Conservation (phyloP, 1,284 basidiomycete species). For the Malassezia caprae region DNA sequence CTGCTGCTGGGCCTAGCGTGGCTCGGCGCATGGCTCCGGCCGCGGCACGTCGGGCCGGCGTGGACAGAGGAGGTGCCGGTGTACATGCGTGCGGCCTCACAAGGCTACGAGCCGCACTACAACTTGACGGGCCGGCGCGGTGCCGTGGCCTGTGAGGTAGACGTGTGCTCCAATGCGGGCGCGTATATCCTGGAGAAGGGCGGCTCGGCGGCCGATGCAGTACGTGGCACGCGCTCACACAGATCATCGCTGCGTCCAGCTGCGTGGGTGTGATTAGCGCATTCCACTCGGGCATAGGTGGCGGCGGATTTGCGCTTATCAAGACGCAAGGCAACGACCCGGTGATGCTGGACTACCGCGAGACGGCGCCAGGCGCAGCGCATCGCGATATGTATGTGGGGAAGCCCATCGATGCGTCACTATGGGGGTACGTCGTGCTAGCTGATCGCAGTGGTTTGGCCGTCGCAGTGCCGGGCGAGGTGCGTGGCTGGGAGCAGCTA, state of each 20-base stretch:
- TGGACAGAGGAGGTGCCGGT: conserved; percentile 1
- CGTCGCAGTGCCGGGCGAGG: conserved; percentile 47
- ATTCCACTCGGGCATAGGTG: conserved; percentile 50
- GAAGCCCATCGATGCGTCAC: conserved; percentile 23
- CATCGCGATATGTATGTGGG: conserved; percentile 47
- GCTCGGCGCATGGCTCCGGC: background rate
- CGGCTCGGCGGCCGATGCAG: conserved; percentile 50
- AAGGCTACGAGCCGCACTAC: conserved; percentile 26
- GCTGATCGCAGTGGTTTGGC: conserved; percentile 35
- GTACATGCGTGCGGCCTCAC: conserved; percentile 26
- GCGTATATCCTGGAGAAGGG: conserved; percentile 47
- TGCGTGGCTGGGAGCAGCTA: conserved; percentile 43
- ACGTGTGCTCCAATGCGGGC: conserved; percentile 50
- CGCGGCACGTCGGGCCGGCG: background rate
- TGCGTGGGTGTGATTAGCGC: conserved; percentile 50
- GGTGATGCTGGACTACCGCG: conserved; percentile 50
- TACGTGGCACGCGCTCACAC: conserved; percentile 12
- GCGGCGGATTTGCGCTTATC: conserved; percentile 42
- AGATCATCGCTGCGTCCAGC: conserved; percentile 44
- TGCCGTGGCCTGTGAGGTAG: conserved; percentile 44
- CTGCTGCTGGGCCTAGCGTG: conserved; percentile 3
- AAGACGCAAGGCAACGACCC: conserved; percentile 28
- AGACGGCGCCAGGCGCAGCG: conserved; percentile 48
- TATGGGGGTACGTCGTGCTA: conserved; percentile 20
- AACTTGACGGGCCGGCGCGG: conserved; percentile 25